Evolutionary conservation across 306 rosid genomes (phyloP).

Genomic region (Luffa aegyptiaca): DNA sequence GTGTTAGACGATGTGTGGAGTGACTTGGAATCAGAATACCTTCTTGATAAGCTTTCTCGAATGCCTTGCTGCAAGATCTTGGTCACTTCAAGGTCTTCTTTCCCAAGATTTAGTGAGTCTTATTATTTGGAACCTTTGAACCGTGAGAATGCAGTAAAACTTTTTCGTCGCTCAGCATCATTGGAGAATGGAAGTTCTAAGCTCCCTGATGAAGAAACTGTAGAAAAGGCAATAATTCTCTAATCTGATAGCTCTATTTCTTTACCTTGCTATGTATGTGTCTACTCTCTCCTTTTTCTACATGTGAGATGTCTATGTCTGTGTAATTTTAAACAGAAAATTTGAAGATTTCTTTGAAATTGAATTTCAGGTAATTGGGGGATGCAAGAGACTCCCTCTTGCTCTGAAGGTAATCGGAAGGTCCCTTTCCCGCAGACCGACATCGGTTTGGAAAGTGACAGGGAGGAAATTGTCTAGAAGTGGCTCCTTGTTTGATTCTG

Average conservation of each 20-base stretch:
- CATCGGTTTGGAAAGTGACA: constrained; percentile 23
- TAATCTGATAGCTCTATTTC: background rate
- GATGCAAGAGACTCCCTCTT: constrained; percentile 42
- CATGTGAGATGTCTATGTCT: background rate
- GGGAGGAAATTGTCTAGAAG: constrained; percentile 17
- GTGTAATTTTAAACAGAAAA: background rate
- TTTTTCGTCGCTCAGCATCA: constrained; percentile 34
- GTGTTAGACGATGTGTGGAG: constrained; percentile 54
- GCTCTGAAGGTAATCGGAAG: constrained; percentile 38
- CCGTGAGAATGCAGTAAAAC: constrained; percentile 26
- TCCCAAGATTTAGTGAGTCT: constrained; percentile 19
- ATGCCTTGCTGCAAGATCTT: constrained; percentile 36
- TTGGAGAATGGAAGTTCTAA: constrained; percentile 12
- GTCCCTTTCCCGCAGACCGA: constrained; percentile 18
- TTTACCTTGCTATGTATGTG: background rate
- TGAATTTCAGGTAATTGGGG: constrained; percentile 38
- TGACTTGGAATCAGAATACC: constrained; percentile 18
- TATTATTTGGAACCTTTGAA: constrained; percentile 23
- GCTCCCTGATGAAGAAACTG: constrained; percentile 20
- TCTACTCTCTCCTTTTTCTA: background rate
- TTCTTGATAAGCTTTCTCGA: constrained; percentile 33
- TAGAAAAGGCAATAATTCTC: constrained; percentile 29
- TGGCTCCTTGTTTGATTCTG: constrained; percentile 20
- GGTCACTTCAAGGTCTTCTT: constrained; percentile 45
- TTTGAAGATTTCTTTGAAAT: background rate